Evolutionary conservation across 176 grass and related monocot species (phyloP), one percentile per base, ranked within the genome.

Genomic region (Carex myosuroides): DNA sequence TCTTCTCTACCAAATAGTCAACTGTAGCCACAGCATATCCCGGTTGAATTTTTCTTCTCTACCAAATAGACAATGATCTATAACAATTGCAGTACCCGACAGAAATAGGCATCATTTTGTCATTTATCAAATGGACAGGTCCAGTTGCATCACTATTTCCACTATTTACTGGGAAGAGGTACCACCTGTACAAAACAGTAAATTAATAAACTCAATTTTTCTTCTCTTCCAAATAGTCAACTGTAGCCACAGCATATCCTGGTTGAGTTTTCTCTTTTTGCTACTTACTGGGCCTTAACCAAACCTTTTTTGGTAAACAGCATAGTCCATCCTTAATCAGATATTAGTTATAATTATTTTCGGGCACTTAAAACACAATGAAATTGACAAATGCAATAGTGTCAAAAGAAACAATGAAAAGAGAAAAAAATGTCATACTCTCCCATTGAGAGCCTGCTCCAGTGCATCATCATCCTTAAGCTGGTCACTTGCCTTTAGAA

Each of bases 401-500:
- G 33, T 33, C 21, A 66, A 24, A 35, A 35, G 41, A 35, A 35
- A 87, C 66, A 24, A 22, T 82, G 39, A 76, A 70, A 68, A 77
- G 59, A 52, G 66, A 56, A 20, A 17, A 54, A 75, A 85, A 86
- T 61, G 66, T 10, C 93, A 1, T 93, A 98, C 93, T 98, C 96
- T 90, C 96, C 96, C 96, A 64, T 83, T 88, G 54, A 98, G 82
- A 91, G 96, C 96, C 87, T 85, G 24, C 90, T 98, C 96, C 85
- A 98, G 83, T 56, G 91, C 96, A 79, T 95, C 93, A 7, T 95
- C 96, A 83, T 95, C 89, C 56, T 63, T 32, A 83, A 98, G 86
- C 91, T 98, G 91, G 71, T 95, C 90, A 39, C 84, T 93, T 87
- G 96, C 96, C 96, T 98, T 90, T 77, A 88, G 33, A 35, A 35